These are phyloP conservation scores for Fusarium drepaniforme DNA, from an alignment of 2,329 filamentous ascomycete genomes.

Conservation along the genomic window DNA sequence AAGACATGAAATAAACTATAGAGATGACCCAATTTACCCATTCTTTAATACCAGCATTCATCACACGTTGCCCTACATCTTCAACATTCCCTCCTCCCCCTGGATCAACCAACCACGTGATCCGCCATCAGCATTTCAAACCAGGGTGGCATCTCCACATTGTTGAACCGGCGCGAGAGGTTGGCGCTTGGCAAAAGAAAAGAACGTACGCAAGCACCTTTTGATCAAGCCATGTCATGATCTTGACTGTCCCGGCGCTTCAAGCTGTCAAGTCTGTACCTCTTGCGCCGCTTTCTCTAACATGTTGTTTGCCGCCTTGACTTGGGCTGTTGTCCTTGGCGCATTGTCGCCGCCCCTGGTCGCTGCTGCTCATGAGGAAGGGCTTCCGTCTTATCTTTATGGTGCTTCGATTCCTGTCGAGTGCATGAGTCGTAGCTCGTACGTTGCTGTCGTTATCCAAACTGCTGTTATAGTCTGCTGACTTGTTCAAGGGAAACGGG, in stretches of 20 bases:
- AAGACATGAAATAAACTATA: neutral
- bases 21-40: neutral
- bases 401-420: slow-evolving; percentile 76
- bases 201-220: neutral
- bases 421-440: slow-evolving; percentile 82
- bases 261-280: slow-evolving; percentile 9
- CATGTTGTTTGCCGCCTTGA: slow-evolving; percentile 38
- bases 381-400: slow-evolving; percentile 73
- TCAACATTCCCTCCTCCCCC: neutral
- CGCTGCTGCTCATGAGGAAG: slow-evolving; percentile 52
- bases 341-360: slow-evolving; percentile 44
- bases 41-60: neutral
- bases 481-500: slow-evolving; percentile 77
- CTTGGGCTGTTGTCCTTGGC: slow-evolving; percentile 35
- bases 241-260: slow-evolving; percentile 25
- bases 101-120: slow-evolving; percentile 37
- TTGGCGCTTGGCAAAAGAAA: neutral
- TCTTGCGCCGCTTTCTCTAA: slow-evolving; percentile 7
- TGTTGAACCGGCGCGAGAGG: slow-evolving; percentile 1
- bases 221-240: slow-evolving; percentile 30
- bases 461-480: neutral
- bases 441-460: slow-evolving; percentile 48
- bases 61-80: neutral
- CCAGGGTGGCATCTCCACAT: slow-evolving; percentile 45
- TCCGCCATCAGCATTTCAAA: slow-evolving; percentile 20